A percentile compares a stretch with the other conserved stretches of the same genome.
Conservation (phyloP, 805 yeast species). For the Ogataea minuta region DNA sequence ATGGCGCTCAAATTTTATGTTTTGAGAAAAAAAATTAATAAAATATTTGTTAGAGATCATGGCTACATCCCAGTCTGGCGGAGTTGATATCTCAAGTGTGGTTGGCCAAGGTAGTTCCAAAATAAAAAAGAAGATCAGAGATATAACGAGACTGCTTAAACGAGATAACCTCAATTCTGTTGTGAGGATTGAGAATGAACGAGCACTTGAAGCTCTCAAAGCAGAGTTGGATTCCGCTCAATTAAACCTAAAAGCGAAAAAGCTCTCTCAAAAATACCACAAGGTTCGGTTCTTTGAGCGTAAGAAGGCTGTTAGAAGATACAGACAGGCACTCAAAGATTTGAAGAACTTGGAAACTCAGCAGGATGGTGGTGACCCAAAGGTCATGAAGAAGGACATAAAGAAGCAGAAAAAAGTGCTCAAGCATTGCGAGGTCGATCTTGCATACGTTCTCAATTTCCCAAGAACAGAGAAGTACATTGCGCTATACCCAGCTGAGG, state of each 20-base stretch:
- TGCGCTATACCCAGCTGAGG: slow-evolving; percentile 61
- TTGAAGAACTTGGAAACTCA: slow-evolving; percentile 35
- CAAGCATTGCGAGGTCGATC: slow-evolving; percentile 60
- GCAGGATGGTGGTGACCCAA: slow-evolving; percentile 24
- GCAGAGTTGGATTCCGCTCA: slow-evolving; percentile 45
- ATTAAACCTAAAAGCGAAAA: slow-evolving; percentile 39
- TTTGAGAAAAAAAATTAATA: slow-evolving; percentile 1
- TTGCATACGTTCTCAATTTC: slow-evolving; percentile 71
- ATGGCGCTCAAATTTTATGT: background rate
- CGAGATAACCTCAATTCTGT: slow-evolving; percentile 58
- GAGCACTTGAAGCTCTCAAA: slow-evolving; percentile 45
- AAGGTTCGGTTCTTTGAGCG: slow-evolving; percentile 91
- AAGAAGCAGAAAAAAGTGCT: slow-evolving; percentile 47
- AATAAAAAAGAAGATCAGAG: slow-evolving; percentile 83
- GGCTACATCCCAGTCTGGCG: slow-evolving; percentile 3
- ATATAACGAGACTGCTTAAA: slow-evolving; percentile 65
- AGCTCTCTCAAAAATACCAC: slow-evolving; percentile 69
- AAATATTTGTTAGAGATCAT: background rate
- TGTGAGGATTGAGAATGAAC: slow-evolving; percentile 47
- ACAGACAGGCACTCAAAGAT: slow-evolving; percentile 50
- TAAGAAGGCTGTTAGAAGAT: slow-evolving; percentile 75
- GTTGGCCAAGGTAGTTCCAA: slow-evolving; percentile 42
- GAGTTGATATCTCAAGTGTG: slow-evolving; percentile 31
- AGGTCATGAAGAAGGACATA: slow-evolving; percentile 29
- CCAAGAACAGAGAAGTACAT: slow-evolving; percentile 80